Percentiles rank a stretch among this genome's conserved stretches.
These are phyloP conservation scores for Candida freyschussii DNA, from an alignment of 1,139 yeast genomes.

Conservation along the genomic window DNA sequence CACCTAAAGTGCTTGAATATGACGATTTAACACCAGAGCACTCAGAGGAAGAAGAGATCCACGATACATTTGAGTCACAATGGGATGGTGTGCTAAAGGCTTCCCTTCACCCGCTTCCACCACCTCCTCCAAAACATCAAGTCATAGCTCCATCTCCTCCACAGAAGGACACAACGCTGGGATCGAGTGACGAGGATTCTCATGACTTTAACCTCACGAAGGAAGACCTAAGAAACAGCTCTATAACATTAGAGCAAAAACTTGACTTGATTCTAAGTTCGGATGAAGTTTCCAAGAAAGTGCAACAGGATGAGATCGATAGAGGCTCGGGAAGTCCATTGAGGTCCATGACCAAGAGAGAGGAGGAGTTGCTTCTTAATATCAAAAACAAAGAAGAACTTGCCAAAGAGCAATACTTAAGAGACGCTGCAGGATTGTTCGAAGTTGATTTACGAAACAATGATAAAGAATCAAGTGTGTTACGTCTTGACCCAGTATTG, in stretches of 20 bases:
- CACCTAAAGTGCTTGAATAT: slow-evolving; percentile 37
- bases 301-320: slow-evolving; percentile 30
- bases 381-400: slow-evolving; percentile 20
- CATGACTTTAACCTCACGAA: slow-evolving; percentile 21
- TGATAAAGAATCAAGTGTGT: slow-evolving; percentile 14
- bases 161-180: slow-evolving; percentile 25
- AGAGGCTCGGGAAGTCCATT: slow-evolving; percentile 27
- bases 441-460: slow-evolving; percentile 32
- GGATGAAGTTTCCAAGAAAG: slow-evolving; percentile 19
- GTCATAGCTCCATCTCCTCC: slow-evolving; percentile 24
- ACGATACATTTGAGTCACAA: slow-evolving; percentile 19
- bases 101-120: slow-evolving; percentile 22
- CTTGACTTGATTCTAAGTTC: slow-evolving; percentile 25
- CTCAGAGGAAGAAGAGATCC: slow-evolving; percentile 25
- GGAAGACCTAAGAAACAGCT: slow-evolving; percentile 19
- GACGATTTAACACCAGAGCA: slow-evolving; percentile 36
- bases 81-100: slow-evolving; percentile 27
- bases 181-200: slow-evolving; percentile 19
- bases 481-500: slow-evolving; percentile 22
- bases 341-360: slow-evolving; percentile 21
- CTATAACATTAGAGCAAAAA: slow-evolving; percentile 23
- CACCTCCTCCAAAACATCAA: slow-evolving; percentile 27
- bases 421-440: slow-evolving; percentile 28
- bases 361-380: slow-evolving; percentile 20
- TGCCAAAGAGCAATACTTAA: slow-evolving; percentile 23